phyloP scores from a whole-genome alignment of 768 basidiomycete genomes.

The Candolleomyces eurysporus region DNA sequence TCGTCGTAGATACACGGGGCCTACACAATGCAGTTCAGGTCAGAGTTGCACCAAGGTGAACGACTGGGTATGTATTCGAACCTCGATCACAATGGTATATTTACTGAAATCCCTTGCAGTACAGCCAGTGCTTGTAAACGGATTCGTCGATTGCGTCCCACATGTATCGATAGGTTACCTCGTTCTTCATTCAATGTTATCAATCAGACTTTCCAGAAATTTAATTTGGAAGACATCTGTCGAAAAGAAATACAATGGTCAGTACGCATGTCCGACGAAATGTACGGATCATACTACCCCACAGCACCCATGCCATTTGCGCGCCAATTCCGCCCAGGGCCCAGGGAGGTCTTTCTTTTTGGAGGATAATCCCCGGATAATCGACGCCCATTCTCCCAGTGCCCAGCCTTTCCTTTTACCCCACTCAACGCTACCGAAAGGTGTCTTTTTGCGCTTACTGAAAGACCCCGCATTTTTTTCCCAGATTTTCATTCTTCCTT shows the following conservation, averaged over 20 bases:
- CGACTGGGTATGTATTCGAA: constrained; percentile 27
- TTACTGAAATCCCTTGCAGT: constrained; percentile 14
- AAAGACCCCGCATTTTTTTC: neutral
- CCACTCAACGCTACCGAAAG: no score
- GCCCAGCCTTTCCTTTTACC: no score
- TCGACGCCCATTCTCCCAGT: neutral
- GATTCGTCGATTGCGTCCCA: neutral
- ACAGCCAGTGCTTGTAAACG: constrained; percentile 24
- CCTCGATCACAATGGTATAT: neutral
- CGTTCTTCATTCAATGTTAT: neutral
- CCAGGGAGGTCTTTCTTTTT: neutral
- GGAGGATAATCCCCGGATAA: neutral
- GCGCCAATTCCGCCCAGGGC: no score
- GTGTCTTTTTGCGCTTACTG: no score
- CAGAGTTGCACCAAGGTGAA: constrained; percentile 29
- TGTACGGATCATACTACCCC: no score
- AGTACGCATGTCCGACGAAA: no score
- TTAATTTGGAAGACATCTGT: no score
- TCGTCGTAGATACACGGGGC: constrained; percentile 28
- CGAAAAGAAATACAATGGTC: no score
- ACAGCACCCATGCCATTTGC: no score
- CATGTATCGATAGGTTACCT: neutral
- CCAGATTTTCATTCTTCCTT: no score
- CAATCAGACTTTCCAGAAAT: neutral
- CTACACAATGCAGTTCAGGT: constrained; percentile 33